These are phyloP conservation scores for Fusarium sulawesiense DNA, from an alignment of 2,329 filamentous ascomycete species.

Conservation along the genomic window DNA sequence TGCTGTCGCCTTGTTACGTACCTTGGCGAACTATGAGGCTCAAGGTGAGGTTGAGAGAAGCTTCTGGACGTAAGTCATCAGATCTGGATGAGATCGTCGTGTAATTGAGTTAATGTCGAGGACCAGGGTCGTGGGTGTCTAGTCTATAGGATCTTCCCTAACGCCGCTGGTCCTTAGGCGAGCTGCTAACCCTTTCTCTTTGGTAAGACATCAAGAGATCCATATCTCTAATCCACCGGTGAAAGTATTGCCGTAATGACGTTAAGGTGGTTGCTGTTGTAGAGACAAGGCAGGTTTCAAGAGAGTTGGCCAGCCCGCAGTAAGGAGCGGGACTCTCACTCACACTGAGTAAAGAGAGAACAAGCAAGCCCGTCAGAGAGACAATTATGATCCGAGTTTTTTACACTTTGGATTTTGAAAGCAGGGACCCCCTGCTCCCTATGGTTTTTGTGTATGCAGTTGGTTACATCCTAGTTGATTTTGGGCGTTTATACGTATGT, in stretches of 20 bases:
- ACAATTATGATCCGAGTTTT: not conserved
- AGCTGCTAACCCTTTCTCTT: fast-evolving
- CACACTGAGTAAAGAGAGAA: not conserved
- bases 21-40: not conserved
- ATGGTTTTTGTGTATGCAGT: conserved; percentile 7
- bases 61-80: too few relatives aligned
- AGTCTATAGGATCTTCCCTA: not conserved
- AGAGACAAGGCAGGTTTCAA: not conserved
- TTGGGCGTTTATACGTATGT: not conserved
- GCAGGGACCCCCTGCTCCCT: not conserved
- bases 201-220: fast-evolving
- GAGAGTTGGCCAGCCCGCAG: not conserved
- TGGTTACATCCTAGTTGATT: conserved; percentile 4
- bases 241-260: too few relatives aligned
- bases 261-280: too few relatives aligned
- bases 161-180: not conserved
- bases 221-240: too few relatives aligned
- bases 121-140: not conserved
- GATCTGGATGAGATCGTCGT: not conserved
- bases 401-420: not conserved
- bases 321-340: not conserved
- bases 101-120: not conserved
- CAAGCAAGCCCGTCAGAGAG: not conserved
- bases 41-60: not conserved
- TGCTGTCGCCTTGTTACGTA: not conserved